These are phyloP conservation scores for Thalassiosira hispida DNA, from an alignment of 352 stramenopile species.

Conservation along the genomic window DNA sequence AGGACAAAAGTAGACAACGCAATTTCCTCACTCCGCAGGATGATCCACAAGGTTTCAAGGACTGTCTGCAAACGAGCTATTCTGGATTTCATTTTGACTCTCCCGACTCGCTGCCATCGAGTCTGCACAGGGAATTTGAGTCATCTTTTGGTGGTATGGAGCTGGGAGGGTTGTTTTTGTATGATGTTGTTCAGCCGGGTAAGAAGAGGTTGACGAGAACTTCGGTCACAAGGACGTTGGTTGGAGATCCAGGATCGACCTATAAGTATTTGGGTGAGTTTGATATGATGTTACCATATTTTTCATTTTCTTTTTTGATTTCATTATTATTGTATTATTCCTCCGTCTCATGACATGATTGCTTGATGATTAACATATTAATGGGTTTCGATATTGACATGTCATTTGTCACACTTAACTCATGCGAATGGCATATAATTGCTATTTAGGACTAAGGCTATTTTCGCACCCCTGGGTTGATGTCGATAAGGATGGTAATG, in stretches of 20 bases:
- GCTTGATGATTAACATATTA: no score
- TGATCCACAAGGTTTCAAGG: conserved; percentile 50
- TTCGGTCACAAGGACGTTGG: conserved; percentile 86
- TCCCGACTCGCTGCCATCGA: conserved; percentile 32
- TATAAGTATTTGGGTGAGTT: conserved; percentile 88
- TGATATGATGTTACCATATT: not conserved
- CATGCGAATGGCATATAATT: no score
- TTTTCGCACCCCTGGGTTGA: conserved; percentile 87
- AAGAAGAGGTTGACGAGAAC: conserved; percentile 80
- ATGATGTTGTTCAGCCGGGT: conserved; percentile 82
- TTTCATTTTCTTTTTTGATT: not conserved
- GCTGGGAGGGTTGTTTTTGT: conserved; percentile 74
- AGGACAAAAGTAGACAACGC: conserved; percentile 1
- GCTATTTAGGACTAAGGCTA: conserved; percentile 83
- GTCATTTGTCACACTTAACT: no score
- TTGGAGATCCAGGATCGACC: conserved; percentile 88
- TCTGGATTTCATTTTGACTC: conserved; percentile 63
- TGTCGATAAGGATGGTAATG: conserved; percentile 53
- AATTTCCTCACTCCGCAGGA: conserved; percentile 59
- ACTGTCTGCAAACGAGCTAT: conserved; percentile 60
- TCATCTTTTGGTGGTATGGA: conserved; percentile 71
- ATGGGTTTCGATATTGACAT: no score
- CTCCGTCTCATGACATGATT: no score
- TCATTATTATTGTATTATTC: not conserved
- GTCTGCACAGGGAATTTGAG: conserved; percentile 49